Conservation (phyloP, 1,139 yeast species). For the Scheffersomyces insectosa region DNA sequence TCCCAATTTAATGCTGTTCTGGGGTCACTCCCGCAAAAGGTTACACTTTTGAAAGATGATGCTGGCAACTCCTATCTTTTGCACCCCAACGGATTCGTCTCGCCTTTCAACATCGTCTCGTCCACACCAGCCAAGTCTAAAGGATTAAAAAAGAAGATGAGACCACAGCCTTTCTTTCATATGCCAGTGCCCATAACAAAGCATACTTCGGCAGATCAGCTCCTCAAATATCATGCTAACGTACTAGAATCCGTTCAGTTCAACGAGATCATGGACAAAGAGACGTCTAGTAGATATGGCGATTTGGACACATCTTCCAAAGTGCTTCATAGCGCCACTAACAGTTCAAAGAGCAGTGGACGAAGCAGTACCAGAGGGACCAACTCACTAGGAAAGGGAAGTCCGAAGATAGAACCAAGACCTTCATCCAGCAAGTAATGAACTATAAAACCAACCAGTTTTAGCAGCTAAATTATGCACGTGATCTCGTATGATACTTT, state of each 20-base stretch:
- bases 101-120: conserved; percentile 1
- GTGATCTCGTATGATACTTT: neutral
- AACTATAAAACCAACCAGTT: too few species aligned
- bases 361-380: neutral
- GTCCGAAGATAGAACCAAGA: neutral
- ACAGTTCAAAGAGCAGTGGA: conserved; percentile 6
- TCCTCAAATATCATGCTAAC: conserved; percentile 24
- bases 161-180: conserved; percentile 11
- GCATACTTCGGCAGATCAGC: conserved; percentile 17
- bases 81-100: conserved; percentile 15
- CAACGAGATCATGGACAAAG: conserved; percentile 17
- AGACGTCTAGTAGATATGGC: conserved; percentile 28
- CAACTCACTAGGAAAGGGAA: neutral
- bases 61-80: conserved; percentile 7
- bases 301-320: conserved; percentile 25
- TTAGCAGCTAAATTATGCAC: neutral
- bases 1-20: neutral
- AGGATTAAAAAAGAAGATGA: conserved; percentile 5
- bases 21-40: neutral
- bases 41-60: neutral
- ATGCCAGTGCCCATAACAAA: conserved; percentile 15
- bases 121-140: neutral
- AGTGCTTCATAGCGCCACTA: conserved; percentile 17
- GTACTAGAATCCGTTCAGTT: conserved; percentile 25
- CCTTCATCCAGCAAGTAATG: neutral